Conservation (phyloP, 495 filamentous ascomycete species). For the Penicillium pancosmium region DNA sequence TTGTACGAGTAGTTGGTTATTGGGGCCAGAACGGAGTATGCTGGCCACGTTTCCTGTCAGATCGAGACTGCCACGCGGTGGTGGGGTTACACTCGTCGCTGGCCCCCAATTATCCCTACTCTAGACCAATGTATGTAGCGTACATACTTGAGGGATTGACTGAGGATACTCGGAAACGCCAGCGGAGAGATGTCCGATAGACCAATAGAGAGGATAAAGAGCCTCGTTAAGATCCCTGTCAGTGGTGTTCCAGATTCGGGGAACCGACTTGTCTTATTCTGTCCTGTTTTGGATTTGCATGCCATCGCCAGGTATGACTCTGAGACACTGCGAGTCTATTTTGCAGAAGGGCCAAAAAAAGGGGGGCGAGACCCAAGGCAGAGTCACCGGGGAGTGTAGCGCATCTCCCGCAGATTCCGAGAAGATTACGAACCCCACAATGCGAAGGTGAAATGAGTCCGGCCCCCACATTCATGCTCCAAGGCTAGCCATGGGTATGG, state of each 20-base stretch:
- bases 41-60: conserved; percentile 14
- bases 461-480: not conserved
- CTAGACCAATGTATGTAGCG: not conserved
- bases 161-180: not conserved
- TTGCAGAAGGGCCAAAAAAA: not conserved
- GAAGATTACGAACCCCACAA: not conserved
- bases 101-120: not conserved
- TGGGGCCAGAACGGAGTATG: not conserved
- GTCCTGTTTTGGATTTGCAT: too few relatives aligned
- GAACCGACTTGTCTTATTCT: too few relatives aligned
- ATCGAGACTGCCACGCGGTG: conserved; percentile 1
- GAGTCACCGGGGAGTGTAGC: not conserved
- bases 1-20: not conserved
- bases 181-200: too few relatives aligned
- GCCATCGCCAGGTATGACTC: too few relatives aligned
- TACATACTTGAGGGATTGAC: not conserved
- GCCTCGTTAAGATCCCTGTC: not conserved
- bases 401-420: not conserved
- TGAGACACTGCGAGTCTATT: not conserved
- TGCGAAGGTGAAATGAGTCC: not conserved
- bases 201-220: too few relatives aligned
- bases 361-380: not conserved
- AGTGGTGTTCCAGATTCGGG: not conserved
- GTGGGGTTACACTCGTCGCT: conserved; percentile 4
- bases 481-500: too few relatives aligned